Evolutionary conservation across 164 flowering plant genomes (phyloP), one percentile per base, ranked within the genome.

Genomic region (Vitis rotundifolia): DNA sequence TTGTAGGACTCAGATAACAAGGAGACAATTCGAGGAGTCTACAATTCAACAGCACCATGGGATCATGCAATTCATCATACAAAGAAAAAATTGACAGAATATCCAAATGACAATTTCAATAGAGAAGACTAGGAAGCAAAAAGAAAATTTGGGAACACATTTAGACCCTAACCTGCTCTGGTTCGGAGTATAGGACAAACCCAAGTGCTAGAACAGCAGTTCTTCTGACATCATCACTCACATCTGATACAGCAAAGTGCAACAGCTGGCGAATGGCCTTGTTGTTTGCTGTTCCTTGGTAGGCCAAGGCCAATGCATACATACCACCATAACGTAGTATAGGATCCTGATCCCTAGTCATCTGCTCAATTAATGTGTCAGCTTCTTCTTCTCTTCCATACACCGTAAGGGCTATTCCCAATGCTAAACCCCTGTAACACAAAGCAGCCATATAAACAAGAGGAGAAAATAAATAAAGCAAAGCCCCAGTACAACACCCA

Each of bases 331-430:
- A 93, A 57, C 98, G 93, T 22, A 93, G 58, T 53, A 93, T 93
- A 26, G 98, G 97, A 76, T 93, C 98, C 68, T 93, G 98, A 75
- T 93, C 98, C 52, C 93, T 79, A 68, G 93, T 89, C 97, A 91
- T 87, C 79, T 91, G 97, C 80, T 91, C 95, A 80, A 93, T 91
- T 19, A 93, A 79, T 10, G 95, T 87, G 80, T 93, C 97, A 3
- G 98, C 98, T 72, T 85, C 98, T 76, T 93, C 98, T 77, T 93
- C 98, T 80, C 97, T 90, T 63, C 98, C 98, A 80, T 91, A 93
- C 4, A 93, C 98, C 6, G 93, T 93, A 47, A 93, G 97, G 18
- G 97, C 98, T 62, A 91, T 93, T 1, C 97, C 98, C 68, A 93
- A 73, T n/a, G 97, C 90, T 67, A 93, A 78, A 11, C 98, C 98